These are phyloP conservation scores for Pichia thaimueangensis DNA, from an alignment of 805 yeast species.

Conservation along the genomic window DNA sequence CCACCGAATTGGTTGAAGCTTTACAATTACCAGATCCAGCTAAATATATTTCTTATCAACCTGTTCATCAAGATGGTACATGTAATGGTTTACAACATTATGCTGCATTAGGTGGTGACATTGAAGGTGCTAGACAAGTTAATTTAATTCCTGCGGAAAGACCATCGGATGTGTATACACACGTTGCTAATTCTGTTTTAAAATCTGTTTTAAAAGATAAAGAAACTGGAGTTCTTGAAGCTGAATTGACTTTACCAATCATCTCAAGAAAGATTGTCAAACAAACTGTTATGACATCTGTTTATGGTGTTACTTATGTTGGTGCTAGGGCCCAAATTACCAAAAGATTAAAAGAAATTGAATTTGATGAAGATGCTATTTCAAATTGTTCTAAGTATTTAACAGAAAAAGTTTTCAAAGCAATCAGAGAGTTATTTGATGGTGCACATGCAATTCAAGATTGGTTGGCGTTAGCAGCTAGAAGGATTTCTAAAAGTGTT, in stretches of 20 bases:
- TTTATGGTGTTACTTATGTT: constrained; percentile 90
- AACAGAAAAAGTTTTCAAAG: constrained; percentile 70
- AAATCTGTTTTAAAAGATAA: constrained; percentile 49
- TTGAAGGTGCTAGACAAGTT: constrained; percentile 77
- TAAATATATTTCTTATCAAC: constrained; percentile 60
- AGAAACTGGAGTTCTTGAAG: constrained; percentile 46
- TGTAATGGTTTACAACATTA: constrained; percentile 84
- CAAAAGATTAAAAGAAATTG: constrained; percentile 61
- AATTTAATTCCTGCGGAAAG: constrained; percentile 62
- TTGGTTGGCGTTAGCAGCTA: constrained; percentile 89
- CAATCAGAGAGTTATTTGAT: constrained; percentile 77
- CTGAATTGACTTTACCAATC: constrained; percentile 49
- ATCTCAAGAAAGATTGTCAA: constrained; percentile 85
- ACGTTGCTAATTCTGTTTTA: constrained; percentile 60
- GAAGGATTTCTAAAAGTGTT: constrained; percentile 69
- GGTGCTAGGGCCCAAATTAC: constrained; percentile 90
- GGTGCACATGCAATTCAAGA: constrained; percentile 96
- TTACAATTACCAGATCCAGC: constrained; percentile 56
- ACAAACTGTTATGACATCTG: constrained; percentile 97
- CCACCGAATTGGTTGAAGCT: constrained; percentile 62
- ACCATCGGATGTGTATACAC: constrained; percentile 73
- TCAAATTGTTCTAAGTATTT: constrained; percentile 50
- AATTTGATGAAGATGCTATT: constrained; percentile 35
- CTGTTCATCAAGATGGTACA: constrained; percentile 83
- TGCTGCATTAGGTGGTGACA: constrained; percentile 82